These are phyloP conservation scores for Glaciozyma martinii DNA, from an alignment of 768 basidiomycete species.

Conservation along the genomic window DNA sequence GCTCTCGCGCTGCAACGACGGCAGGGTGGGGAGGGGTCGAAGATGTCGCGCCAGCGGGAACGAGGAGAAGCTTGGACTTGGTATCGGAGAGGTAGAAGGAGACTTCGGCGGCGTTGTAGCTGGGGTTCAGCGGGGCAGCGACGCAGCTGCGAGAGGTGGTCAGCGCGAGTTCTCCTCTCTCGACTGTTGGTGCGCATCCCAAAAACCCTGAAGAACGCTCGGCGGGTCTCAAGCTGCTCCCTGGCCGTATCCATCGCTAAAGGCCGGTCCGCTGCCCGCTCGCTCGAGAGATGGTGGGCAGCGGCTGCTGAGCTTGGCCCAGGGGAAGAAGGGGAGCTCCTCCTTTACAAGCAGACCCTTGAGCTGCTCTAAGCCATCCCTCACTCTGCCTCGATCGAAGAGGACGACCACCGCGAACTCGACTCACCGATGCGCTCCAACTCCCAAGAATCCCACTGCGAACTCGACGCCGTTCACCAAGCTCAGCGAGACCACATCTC, in stretches of 20 bases:
- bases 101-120: constrained; percentile 23
- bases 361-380: no score
- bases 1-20: constrained; percentile 21
- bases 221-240: not conserved
- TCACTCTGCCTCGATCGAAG: not conserved
- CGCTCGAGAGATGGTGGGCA: no score
- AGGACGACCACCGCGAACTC: no score
- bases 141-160: constrained; percentile 3
- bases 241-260: not conserved
- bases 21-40: constrained; percentile 6
- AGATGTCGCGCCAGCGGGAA: constrained; percentile 12
- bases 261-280: no score
- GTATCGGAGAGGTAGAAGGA: constrained; percentile 28
- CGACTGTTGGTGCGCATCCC: not conserved
- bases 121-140: constrained; percentile 26
- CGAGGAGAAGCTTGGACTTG: constrained; percentile 20
- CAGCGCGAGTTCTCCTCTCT: not conserved
- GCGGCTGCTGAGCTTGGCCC: not conserved
- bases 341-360: no score
- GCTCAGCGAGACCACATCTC: constrained; percentile 24
- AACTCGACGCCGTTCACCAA: constrained; percentile 26
- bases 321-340: not conserved
- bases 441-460: constrained; percentile 20
- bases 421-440: constrained; percentile 20
- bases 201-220: not conserved